Evolutionary conservation across 2,329 filamentous ascomycete species (phyloP), one percentile per base, ranked within the genome.

Genomic region (Stenocarpella maydis): DNA sequence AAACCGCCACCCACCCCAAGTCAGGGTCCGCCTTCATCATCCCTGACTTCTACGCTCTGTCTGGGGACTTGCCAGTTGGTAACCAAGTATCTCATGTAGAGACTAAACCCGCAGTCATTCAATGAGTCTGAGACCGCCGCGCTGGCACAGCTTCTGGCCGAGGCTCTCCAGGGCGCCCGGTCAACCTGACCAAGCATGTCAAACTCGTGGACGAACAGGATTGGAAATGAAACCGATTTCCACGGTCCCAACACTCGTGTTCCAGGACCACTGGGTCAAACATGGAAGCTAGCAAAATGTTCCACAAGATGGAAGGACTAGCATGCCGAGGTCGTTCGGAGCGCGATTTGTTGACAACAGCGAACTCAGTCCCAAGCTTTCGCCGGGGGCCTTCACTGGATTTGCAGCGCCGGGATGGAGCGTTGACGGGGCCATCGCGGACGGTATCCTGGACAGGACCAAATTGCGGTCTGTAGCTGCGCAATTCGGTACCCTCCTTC

Each of bases 21-120:
- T 39, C 39, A 4, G 55, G 39, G 24, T 45, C 24, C 41, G 34
- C 45, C 26, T 15, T 41, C 41, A 60, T 60, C 39, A 19, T 39
- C 9, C 39, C 37, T 19, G 54, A 60, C 24, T 60, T 60, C 37
- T 60, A 45, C 41, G 26, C 39, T 15, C 24, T 60, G 24, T 60
- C 39, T 10, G 24, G 55, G 8, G 45, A 45, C 24, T 21, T 60
- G 19, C 55, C 39, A 31, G 39, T 17, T 6, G 39, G 55, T 2
- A 60, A 39, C 41, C n/a, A n/a, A n/a, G n/a, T 60, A 39, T 60
- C 34, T 60, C 17, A 60, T 60, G 39, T 60, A 26, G 39, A 26
- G 39, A 19, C 26, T 60, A 41, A 45, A 45, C 2, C 55, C 45
- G 39, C 45, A 45, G 55, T 60, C 39, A 31, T 45, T 60, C 15